These are phyloP conservation scores for Coniferiporia sulphurascens DNA, from an alignment of 1,284 basidiomycete genomes.

Conservation along the genomic window DNA sequence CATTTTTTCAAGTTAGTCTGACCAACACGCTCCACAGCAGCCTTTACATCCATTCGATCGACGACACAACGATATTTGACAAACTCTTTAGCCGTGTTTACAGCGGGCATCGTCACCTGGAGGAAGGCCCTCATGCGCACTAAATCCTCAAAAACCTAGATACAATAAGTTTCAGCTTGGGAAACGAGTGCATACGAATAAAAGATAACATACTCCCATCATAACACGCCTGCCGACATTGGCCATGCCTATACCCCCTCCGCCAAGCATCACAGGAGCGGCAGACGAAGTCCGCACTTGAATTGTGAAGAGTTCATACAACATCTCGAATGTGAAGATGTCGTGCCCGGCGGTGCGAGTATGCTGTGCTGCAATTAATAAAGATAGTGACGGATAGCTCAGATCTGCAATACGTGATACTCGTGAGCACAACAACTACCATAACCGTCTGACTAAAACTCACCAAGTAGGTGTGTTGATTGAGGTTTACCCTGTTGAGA, in stretches of 20 bases:
- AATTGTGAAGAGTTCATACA: slow-evolving; percentile 60
- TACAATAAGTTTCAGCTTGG: slow-evolving; percentile 15
- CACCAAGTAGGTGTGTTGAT: slow-evolving; percentile 58
- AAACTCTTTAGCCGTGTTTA: slow-evolving; percentile 54
- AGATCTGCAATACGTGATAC: slow-evolving; percentile 38
- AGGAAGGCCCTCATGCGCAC: slow-evolving; percentile 49
- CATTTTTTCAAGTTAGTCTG: slow-evolving; percentile 74
- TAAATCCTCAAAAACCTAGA: slow-evolving; percentile 67
- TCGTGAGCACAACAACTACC: neutral
- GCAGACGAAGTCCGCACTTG: slow-evolving; percentile 63
- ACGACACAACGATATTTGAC: slow-evolving; percentile 58
- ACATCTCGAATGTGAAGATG: slow-evolving; percentile 73
- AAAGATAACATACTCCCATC: slow-evolving; percentile 44
- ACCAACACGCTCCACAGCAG: slow-evolving; percentile 57
- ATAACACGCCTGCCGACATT: slow-evolving; percentile 57
- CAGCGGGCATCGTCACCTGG: slow-evolving; percentile 39
- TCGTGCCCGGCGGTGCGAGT: slow-evolving; percentile 61
- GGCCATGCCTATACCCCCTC: slow-evolving; percentile 71
- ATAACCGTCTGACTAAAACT: slow-evolving; percentile 22
- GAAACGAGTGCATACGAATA: neutral
- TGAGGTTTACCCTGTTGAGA: slow-evolving; percentile 34
- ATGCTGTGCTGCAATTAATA: slow-evolving; percentile 68
- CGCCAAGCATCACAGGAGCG: slow-evolving; percentile 69
- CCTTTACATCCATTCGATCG: slow-evolving; percentile 54
- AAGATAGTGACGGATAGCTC: slow-evolving; percentile 67